Conservation (phyloP, 2,329 filamentous ascomycete genomes). For the Phoma sp. region DNA sequence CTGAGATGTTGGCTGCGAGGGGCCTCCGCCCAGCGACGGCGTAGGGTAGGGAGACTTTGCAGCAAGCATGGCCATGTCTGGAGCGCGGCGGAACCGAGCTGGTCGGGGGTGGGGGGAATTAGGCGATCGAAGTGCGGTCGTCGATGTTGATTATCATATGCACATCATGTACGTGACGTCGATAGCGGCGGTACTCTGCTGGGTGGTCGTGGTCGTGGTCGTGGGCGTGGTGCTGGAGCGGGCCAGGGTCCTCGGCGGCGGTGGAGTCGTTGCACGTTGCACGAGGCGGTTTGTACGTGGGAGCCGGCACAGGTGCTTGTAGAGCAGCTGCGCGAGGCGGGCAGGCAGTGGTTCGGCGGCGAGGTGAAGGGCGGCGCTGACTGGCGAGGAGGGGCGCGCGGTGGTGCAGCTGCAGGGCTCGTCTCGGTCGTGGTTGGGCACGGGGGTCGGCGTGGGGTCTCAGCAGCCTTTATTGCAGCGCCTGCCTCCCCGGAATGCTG, state of each 20-base stretch:
- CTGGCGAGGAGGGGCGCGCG: slow-evolving; percentile 1
- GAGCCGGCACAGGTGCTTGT: neutral
- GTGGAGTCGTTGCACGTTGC: slow-evolving; percentile 16
- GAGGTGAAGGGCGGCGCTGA: slow-evolving; percentile 4
- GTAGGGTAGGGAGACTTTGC: slow-evolving; percentile 75
- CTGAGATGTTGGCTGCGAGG: slow-evolving; percentile 43
- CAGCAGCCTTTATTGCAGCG: slow-evolving; percentile 11
- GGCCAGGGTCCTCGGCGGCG: neutral
- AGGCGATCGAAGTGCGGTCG: slow-evolving; percentile 7
- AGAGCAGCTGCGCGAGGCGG: neutral
- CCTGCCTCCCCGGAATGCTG: slow-evolving; percentile 2
- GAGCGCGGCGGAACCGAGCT: neutral
- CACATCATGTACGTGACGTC: slow-evolving; percentile 24
- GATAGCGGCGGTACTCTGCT: neutral
- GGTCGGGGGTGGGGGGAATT: neutral
- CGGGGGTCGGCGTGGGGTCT: slow-evolving; percentile 14
- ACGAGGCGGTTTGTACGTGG: slow-evolving; percentile 12
- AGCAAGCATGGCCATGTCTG: slow-evolving; percentile 77
- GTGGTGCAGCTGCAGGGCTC: slow-evolving; percentile 5
- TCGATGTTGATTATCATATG: slow-evolving; percentile 13
- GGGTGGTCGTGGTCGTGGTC: too few relatives aligned
- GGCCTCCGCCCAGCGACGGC: slow-evolving; percentile 52
- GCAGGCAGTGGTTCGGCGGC: neutral
- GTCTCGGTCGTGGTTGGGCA: slow-evolving; percentile 10
- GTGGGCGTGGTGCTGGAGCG: neutral